phyloP scores from a whole-genome alignment of 2,329 filamentous ascomycete genomes.

The Nemania sp. region DNA sequence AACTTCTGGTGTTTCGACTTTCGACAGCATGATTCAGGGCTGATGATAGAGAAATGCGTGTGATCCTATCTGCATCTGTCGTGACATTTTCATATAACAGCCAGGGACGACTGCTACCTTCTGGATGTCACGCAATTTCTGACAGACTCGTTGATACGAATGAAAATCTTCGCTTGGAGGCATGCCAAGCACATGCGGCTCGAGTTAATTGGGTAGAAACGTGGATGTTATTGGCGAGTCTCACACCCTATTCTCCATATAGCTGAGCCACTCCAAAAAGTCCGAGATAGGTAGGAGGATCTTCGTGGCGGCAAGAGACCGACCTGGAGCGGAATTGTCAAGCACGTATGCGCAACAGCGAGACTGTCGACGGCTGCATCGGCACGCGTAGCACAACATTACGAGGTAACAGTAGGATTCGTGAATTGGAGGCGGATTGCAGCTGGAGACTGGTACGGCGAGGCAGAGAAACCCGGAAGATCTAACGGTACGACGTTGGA shows the following conservation, averaged over 20 bases:
- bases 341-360: neutral
- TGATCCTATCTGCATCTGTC: constrained; percentile 1
- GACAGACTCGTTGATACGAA: constrained; percentile 11
- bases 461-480: constrained; percentile 3
- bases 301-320: neutral
- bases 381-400: neutral
- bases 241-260: constrained; percentile 8
- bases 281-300: neutral
- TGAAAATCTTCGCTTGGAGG: constrained; percentile 18
- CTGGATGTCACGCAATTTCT: constrained; percentile 6
- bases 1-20: no score
- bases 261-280: neutral
- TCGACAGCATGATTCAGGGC: neutral
- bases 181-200: constrained; percentile 21
- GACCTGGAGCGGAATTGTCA: neutral
- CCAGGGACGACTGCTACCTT: constrained; percentile 10
- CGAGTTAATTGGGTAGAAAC: constrained; percentile 5
- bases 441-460: constrained; percentile 6
- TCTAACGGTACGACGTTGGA: constrained; percentile 10
- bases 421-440: neutral
- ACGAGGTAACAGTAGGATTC: neutral
- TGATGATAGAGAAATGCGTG: neutral
- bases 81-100: constrained; percentile 15
- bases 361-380: neutral
- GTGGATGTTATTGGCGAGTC: constrained; percentile 7